phyloP scores from a whole-genome alignment of 169 alveolate genomes.

The Toxoplasma gondii region DNA sequence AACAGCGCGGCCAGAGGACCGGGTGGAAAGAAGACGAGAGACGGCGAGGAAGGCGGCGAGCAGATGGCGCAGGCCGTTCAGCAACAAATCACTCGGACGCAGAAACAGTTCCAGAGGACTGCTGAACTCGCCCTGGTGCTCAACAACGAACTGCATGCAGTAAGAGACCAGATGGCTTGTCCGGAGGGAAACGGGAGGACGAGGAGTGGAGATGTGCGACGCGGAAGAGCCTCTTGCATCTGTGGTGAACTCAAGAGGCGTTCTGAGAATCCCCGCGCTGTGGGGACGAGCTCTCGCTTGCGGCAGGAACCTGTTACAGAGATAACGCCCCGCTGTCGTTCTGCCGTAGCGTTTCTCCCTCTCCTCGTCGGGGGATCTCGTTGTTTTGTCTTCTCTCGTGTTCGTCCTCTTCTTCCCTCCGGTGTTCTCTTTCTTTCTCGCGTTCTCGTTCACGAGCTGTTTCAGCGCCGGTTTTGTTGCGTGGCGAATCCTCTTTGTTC shows the following conservation, averaged over 20 bases:
- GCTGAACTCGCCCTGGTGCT: constrained; percentile 34
- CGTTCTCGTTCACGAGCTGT: background rate
- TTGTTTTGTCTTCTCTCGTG: background rate
- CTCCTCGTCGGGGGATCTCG: too few species aligned
- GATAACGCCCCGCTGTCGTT: too few species aligned
- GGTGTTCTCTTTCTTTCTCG: too few species aligned
- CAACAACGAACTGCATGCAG: constrained; percentile 47
- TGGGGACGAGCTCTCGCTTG: too few species aligned
- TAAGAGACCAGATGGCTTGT: background rate
- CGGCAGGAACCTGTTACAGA: too few species aligned
- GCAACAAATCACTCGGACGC: constrained; percentile 56
- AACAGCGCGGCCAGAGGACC: background rate
- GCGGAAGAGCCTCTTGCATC: too few species aligned
- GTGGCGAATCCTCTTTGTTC: background rate
- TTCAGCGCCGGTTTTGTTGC: background rate
- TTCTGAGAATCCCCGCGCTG: too few species aligned
- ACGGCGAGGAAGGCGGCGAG: constrained; percentile 21
- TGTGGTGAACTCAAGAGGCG: too few species aligned
- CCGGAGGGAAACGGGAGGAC: too few species aligned
- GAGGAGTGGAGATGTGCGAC: too few species aligned
- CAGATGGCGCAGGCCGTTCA: constrained; percentile 53
- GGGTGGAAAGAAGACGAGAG: background rate
- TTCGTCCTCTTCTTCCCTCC: too few species aligned
- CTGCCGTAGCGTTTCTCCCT: too few species aligned
- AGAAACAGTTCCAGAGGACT: constrained; percentile 26